A percentile compares a stretch with the other conserved stretches of the same genome.
Conservation (phyloP, 768 basidiomycete genomes). For the Psilocybe subaeruginosa region DNA sequence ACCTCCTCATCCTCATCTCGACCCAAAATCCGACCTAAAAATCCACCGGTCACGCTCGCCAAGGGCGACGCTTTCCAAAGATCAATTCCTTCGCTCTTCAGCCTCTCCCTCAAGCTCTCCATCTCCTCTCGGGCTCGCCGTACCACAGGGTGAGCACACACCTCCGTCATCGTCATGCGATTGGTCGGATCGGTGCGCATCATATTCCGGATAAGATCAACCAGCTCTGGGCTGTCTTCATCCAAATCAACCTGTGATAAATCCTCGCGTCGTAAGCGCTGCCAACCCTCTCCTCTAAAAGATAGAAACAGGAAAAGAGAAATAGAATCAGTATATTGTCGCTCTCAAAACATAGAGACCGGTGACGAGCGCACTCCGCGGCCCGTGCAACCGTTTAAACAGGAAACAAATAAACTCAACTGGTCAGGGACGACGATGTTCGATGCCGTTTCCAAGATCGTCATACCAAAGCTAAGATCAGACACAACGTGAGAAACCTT, state of each 20-base stretch:
- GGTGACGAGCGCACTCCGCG: slow-evolving; percentile 10
- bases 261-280: slow-evolving; percentile 88
- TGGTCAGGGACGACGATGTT: slow-evolving; percentile 98
- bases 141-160: slow-evolving; percentile 68
- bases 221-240: slow-evolving; percentile 64
- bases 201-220: slow-evolving; percentile 72
- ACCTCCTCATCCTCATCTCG: slow-evolving; percentile 33
- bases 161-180: slow-evolving; percentile 58
- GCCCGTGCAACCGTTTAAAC: slow-evolving; percentile 15
- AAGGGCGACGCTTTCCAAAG: slow-evolving; percentile 64
- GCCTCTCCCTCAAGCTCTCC: slow-evolving; percentile 49
- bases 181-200: slow-evolving; percentile 71
- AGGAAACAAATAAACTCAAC: slow-evolving; percentile 52
- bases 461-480: slow-evolving; percentile 83
- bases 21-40: not conserved
- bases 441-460: slow-evolving; percentile 91
- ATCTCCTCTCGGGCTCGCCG: slow-evolving; percentile 63
- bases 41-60: slow-evolving; percentile 44
- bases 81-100: slow-evolving; percentile 34
- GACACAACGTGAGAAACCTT: slow-evolving; percentile 44
- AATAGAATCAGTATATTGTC: slow-evolving; percentile 25
- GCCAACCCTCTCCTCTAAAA: slow-evolving; percentile 89
- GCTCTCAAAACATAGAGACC: slow-evolving; percentile 10
- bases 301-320: slow-evolving; percentile 15
- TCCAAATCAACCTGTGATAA: slow-evolving; percentile 82